phyloP scores from a whole-genome alignment of 495 filamentous ascomycete genomes.

The Aspergillus sclerotioniger region DNA sequence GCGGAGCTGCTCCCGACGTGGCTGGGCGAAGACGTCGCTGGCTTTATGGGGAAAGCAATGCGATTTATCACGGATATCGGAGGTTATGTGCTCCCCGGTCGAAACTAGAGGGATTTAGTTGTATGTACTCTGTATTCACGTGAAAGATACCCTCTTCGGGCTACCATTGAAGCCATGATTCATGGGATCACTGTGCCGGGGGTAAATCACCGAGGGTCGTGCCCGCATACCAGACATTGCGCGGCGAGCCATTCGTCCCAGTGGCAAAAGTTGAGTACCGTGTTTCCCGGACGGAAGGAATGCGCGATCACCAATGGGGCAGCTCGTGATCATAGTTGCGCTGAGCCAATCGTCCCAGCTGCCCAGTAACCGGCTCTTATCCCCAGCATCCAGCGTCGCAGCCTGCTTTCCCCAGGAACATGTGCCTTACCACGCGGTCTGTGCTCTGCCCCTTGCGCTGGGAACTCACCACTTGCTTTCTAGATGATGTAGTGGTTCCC shows the following conservation, averaged over 20 bases:
- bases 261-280: not conserved
- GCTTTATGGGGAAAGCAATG: constrained; percentile 26
- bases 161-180: not conserved
- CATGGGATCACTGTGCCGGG: not conserved
- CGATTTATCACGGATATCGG: constrained; percentile 30
- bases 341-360: not conserved
- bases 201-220: not conserved
- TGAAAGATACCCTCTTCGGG: not conserved
- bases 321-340: not conserved
- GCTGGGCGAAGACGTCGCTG: constrained; percentile 27
- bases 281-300: constrained; percentile 14
- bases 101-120: not conserved
- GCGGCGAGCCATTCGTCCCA: constrained; percentile 8
- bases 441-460: not conserved
- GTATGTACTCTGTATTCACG: not conserved
- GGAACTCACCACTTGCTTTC: not conserved
- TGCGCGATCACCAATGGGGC: constrained; percentile 4
- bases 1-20: constrained; percentile 20
- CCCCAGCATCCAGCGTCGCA: not conserved
- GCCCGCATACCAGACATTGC: constrained; percentile 15
- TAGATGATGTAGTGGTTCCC: not conserved
- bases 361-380: not conserved
- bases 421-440: not conserved
- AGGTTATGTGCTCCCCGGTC: constrained; percentile 28
- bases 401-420: not conserved